Conservation (phyloP, 2,329 filamentous ascomycete species). For the Thelonectria rubi region DNA sequence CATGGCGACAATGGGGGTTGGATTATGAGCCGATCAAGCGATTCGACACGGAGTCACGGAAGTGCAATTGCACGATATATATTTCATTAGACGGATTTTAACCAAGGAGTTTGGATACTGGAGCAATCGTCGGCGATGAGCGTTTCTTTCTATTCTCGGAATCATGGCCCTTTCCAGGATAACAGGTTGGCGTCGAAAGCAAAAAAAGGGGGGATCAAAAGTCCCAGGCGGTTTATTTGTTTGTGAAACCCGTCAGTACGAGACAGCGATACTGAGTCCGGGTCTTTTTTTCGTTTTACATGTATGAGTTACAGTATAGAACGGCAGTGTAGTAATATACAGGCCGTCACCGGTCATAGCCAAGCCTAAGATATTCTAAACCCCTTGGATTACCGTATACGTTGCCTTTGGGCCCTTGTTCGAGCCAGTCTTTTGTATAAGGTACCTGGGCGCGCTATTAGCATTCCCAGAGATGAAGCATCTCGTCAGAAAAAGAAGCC, state of each 20-base stretch:
- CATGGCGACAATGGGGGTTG: slow-evolving; percentile 14
- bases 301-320: slow-evolving; percentile 13
- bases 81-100: slow-evolving; percentile 9
- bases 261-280: background rate
- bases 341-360: slow-evolving; percentile 17
- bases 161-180: slow-evolving; percentile 11
- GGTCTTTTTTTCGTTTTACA: background rate
- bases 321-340: slow-evolving; percentile 10
- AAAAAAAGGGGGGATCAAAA: slow-evolving; percentile 6
- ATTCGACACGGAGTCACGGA: slow-evolving; percentile 6
- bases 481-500: slow-evolving; percentile 2
- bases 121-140: slow-evolving; percentile 12
- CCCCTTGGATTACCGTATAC: too few relatives aligned
- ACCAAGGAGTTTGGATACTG: slow-evolving; percentile 11
- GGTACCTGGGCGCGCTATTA: background rate
- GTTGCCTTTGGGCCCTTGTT: background rate
- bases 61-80: slow-evolving; percentile 2
- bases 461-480: background rate
- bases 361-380: slow-evolving; percentile 12
- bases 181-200: slow-evolving; percentile 14
- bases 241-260: background rate
- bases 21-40: background rate
- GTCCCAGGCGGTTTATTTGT: slow-evolving; percentile 7
- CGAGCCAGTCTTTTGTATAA: background rate
- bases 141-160: slow-evolving; percentile 8